Evolutionary conservation across 257 asterid genomes (phyloP).

Genomic region (Solanum sitiens): DNA sequence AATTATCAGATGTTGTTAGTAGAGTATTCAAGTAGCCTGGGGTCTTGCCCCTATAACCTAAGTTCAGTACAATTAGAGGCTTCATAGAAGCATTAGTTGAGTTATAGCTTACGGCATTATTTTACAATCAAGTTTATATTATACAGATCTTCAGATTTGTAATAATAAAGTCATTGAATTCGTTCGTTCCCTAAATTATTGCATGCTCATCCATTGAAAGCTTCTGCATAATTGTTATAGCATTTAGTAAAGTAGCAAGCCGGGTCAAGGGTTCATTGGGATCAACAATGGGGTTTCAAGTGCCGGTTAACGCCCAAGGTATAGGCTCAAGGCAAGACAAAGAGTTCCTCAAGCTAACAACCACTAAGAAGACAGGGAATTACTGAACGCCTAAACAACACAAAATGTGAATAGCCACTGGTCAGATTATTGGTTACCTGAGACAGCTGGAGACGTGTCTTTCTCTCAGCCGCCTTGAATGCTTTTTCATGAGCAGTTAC

Average conservation of each 20-base stretch:
- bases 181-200: neutral
- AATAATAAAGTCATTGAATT: neutral
- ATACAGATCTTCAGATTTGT: neutral
- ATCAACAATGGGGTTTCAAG: neutral
- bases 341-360: neutral
- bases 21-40: neutral
- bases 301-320: neutral
- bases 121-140: neutral
- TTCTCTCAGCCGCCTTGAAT: conserved; percentile 94
- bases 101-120: neutral
- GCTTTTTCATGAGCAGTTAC: conserved; percentile 89
- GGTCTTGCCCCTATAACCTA: neutral
- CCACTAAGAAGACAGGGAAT: neutral
- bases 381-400: neutral
- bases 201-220: neutral
- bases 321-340: neutral
- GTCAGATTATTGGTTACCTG: conserved; percentile 46
- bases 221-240: neutral
- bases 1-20: neutral
- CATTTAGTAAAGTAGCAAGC: neutral
- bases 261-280: neutral
- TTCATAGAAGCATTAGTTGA: no score
- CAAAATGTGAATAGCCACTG: conserved; percentile 2
- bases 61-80: no score
- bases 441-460: conserved; percentile 82